Evolutionary conservation across 371 early-diverging fungal genomes (phyloP).

Genomic region (Conidiobolus coronatus): DNA sequence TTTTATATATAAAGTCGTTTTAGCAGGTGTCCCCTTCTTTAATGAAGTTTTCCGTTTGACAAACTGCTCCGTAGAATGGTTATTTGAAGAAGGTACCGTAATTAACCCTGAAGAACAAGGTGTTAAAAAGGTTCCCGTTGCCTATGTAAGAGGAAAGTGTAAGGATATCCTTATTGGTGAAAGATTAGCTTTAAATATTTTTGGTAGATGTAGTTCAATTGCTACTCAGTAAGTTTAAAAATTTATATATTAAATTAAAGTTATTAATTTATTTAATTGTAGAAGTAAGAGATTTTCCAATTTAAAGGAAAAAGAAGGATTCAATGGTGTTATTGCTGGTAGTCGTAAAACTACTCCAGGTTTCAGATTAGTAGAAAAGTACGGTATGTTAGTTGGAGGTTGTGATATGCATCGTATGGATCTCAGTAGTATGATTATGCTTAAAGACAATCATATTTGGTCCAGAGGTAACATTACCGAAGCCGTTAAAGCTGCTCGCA

Average conservation of each 20-base stretch:
- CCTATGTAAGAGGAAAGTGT: conserved; percentile 63
- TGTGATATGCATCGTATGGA: conserved; percentile 92
- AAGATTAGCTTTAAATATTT: conserved; percentile 80
- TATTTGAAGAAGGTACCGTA: conserved; percentile 46
- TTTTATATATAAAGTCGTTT: conserved; percentile 28
- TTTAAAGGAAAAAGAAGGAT: conserved; percentile 44
- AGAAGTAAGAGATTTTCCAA: conserved; percentile 33
- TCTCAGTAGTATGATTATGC: conserved; percentile 92
- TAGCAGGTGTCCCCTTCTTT: conserved; percentile 90
- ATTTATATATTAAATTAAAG: not conserved
- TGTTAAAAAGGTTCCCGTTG: conserved; percentile 16
- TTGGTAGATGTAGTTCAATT: conserved; percentile 85
- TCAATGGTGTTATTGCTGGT: conserved; percentile 77
- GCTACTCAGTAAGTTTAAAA: conserved; percentile 38
- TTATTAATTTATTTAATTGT: not conserved
- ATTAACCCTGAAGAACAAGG: conserved; percentile 37
- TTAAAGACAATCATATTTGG: conserved; percentile 97
- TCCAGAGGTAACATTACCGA: conserved; percentile 76
- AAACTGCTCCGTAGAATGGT: conserved; percentile 79
- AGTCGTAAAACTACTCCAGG: conserved; percentile 97
- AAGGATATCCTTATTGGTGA: conserved; percentile 79
- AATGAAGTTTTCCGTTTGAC: conserved; percentile 79
- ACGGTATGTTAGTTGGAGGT: conserved; percentile 91
- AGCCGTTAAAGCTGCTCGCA: conserved; percentile 59
- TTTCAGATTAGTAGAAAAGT: conserved; percentile 92